Evolutionary conservation across 108 stramenopile species (phyloP).

Genomic region (Bacterosira constricta): DNA sequence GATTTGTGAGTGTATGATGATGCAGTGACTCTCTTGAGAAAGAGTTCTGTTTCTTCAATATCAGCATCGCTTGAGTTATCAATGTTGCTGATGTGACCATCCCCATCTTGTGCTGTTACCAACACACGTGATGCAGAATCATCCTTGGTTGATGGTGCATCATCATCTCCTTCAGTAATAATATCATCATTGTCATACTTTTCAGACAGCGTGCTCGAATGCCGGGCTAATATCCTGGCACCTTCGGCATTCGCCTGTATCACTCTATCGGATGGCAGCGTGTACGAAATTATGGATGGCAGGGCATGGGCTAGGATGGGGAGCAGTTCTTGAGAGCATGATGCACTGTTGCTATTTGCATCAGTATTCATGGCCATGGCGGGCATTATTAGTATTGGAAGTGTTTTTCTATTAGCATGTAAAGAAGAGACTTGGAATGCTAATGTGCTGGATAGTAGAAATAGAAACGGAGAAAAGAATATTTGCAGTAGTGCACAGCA

Average conservation of each 20-base stretch:
- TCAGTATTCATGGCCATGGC: too few species aligned
- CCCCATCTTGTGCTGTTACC: background rate
- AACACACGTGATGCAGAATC: background rate
- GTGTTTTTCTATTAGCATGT: too few species aligned
- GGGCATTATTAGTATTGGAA: too few species aligned
- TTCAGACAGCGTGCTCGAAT: constrained; percentile 31
- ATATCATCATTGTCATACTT: background rate
- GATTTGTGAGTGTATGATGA: constrained; percentile 46
- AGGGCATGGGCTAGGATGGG: constrained; percentile 27
- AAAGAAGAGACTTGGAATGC: too few species aligned
- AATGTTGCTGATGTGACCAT: background rate
- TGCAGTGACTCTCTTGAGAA: constrained; percentile 39
- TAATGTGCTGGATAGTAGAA: too few species aligned
- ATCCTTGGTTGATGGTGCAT: background rate
- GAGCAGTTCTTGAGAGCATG: too few species aligned
- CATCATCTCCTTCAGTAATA: background rate
- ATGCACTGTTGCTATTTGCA: too few species aligned
- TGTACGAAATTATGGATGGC: constrained; percentile 17
- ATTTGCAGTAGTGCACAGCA: too few species aligned
- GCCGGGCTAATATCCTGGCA: constrained; percentile 27
- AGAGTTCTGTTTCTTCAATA: constrained; percentile 30
- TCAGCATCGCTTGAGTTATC: background rate
- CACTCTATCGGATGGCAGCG: constrained; percentile 9
- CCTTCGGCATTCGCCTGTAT: constrained; percentile 46
- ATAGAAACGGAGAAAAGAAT: too few species aligned